Evolutionary conservation across 2,329 filamentous ascomycete species (phyloP).

Genomic region (Trichoderma breve): DNA sequence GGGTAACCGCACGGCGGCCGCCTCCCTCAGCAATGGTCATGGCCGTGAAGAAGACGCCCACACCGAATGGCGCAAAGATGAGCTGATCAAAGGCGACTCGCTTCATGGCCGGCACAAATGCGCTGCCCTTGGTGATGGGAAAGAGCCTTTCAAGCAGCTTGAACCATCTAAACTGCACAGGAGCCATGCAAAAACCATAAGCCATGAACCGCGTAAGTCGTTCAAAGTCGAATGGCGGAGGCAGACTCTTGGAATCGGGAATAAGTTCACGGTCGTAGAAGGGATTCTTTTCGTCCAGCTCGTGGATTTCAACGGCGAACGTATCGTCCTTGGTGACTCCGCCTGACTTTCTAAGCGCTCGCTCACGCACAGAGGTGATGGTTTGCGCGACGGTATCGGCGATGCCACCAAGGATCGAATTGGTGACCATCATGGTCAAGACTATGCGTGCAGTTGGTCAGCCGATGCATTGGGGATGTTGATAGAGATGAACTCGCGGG

Average conservation of each 20-base stretch:
- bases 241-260: slow-evolving; percentile 58
- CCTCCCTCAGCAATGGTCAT: slow-evolving; percentile 97
- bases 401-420: slow-evolving; percentile 90
- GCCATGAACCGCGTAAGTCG: slow-evolving; percentile 92
- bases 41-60: slow-evolving; percentile 87
- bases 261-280: slow-evolving; percentile 64
- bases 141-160: slow-evolving; percentile 78
- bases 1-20: slow-evolving; percentile 70
- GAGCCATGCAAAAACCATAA: slow-evolving; percentile 95
- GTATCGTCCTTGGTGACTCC: slow-evolving; percentile 63
- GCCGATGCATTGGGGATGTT: background rate
- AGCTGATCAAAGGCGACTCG: slow-evolving; percentile 90
- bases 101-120: slow-evolving; percentile 78
- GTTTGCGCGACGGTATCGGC: slow-evolving; percentile 95
- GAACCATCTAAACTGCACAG: slow-evolving; percentile 95
- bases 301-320: slow-evolving; percentile 82
- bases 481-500: background rate
- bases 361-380: slow-evolving; percentile 77
- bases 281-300: slow-evolving; percentile 78
- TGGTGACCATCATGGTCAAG: slow-evolving; percentile 98
- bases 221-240: slow-evolving; percentile 93
- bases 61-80: slow-evolving; percentile 84
- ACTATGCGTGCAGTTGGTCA: slow-evolving; percentile 50
- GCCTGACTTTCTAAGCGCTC: slow-evolving; percentile 61
- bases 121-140: slow-evolving; percentile 75